Conservation (phyloP, 2,329 filamentous ascomycete genomes). For the Tolypocladium pustulatum region DNA sequence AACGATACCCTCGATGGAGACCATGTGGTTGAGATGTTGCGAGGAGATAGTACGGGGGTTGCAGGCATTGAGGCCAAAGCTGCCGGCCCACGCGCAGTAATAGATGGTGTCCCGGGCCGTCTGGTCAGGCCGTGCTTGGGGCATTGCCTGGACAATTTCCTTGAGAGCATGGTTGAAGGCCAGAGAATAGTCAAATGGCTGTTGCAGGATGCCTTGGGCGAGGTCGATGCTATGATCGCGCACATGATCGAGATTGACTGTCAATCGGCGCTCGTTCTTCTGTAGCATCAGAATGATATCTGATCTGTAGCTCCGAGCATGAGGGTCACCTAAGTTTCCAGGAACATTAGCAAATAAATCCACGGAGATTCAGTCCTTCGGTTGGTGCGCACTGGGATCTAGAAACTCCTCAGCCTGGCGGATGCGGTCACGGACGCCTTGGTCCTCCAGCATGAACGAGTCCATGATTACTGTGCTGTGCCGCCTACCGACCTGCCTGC, state of each 20-base stretch:
- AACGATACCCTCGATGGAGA: conserved; percentile 94
- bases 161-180: conserved; percentile 89
- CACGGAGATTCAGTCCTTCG: background rate
- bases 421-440: conserved; percentile 73
- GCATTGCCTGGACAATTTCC: conserved; percentile 72
- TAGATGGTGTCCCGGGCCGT: conserved; percentile 71
- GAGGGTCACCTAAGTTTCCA: conserved; percentile 33
- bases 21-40: conserved; percentile 87
- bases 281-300: conserved; percentile 75
- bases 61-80: conserved; percentile 89
- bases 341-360: background rate
- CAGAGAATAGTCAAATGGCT: conserved; percentile 78
- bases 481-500: background rate
- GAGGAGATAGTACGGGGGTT: conserved; percentile 90
- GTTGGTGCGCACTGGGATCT: conserved; percentile 62
- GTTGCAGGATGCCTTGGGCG: conserved; percentile 65
- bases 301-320: conserved; percentile 67
- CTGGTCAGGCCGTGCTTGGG: conserved; percentile 65
- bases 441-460: conserved; percentile 66
- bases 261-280: conserved; percentile 52
- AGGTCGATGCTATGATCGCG: conserved; percentile 77
- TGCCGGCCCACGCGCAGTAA: conserved; percentile 95
- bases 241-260: conserved; percentile 81
- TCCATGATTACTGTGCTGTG: conserved; percentile 46
- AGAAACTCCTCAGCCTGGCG: conserved; percentile 86